phyloP scores from a whole-genome alignment of 2,329 filamentous ascomycete genomes.

The Neofusicoccum umdonicola region DNA sequence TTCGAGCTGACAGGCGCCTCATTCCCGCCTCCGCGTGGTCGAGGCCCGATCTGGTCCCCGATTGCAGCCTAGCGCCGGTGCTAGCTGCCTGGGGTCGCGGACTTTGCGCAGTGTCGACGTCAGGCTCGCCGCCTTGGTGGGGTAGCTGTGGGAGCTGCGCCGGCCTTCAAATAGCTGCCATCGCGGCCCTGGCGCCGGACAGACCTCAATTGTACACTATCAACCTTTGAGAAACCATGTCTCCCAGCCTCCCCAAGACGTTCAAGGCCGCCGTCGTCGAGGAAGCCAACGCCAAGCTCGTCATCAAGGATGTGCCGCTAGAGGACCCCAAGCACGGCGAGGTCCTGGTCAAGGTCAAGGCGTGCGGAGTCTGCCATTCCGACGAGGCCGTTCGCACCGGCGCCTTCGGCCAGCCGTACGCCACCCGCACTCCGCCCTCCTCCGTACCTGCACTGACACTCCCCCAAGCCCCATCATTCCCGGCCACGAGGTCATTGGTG shows the following conservation, averaged over 20 bases:
- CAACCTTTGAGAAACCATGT: conserved; percentile 20
- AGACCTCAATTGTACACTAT: not conserved
- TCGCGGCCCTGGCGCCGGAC: too few species aligned
- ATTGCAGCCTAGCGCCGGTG: not conserved
- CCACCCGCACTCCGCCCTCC: not conserved
- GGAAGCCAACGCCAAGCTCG: conserved; percentile 51
- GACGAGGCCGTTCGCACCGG: conserved; percentile 41
- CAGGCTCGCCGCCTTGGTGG: not conserved
- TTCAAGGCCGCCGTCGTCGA: conserved; percentile 66
- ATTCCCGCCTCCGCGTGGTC: not conserved
- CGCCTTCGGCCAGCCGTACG: conserved; percentile 50
- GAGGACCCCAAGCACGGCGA: conserved; percentile 56
- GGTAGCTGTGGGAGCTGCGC: not conserved
- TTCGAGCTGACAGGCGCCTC: not conserved
- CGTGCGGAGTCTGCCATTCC: conserved; percentile 70
- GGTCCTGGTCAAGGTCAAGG: conserved; percentile 68
- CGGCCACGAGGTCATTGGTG: conserved; percentile 71
- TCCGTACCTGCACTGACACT: not conserved
- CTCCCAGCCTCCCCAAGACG: conserved; percentile 53
- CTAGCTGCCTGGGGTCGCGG: not conserved
- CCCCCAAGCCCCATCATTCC: conserved; percentile 54
- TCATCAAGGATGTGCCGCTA: conserved; percentile 60
- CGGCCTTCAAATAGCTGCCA: not conserved
- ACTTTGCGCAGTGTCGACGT: conserved; percentile 1
- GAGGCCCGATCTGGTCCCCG: not conserved